Percentiles rank a stretch among this genome's conserved stretches.
Conservation (phyloP, 2,329 filamentous ascomycete genomes). For the Elsinoe ampelina region DNA sequence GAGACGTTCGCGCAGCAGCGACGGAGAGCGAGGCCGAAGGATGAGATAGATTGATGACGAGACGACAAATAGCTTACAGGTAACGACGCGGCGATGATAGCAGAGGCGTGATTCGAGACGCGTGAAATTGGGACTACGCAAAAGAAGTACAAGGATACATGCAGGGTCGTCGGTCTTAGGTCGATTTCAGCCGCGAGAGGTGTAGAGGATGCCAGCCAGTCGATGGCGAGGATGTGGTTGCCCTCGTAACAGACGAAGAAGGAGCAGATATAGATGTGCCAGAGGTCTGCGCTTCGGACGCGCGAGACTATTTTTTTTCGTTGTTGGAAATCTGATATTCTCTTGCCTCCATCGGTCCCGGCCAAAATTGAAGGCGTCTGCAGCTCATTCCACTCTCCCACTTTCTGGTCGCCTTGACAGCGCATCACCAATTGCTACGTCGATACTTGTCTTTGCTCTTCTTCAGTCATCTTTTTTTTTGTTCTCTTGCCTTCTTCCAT, state of each 20-base stretch:
- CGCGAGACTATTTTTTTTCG: not conserved
- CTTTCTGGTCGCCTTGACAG: slow-evolving; percentile 10
- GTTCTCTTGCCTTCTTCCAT: not conserved
- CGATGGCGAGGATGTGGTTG: not conserved
- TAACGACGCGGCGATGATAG: not conserved
- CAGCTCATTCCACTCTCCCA: not conserved
- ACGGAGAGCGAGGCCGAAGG: not conserved
- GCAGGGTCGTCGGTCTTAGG: not conserved
- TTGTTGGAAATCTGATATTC: too few relatives aligned
- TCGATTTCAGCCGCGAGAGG: slow-evolving; percentile 3
- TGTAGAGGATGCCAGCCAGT: not conserved
- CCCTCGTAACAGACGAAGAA: not conserved
- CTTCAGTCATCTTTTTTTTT: not conserved
- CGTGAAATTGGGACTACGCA: not conserved
- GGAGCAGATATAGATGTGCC: not conserved
- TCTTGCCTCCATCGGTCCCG: not conserved
- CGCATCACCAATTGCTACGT: not conserved
- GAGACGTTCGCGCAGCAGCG: not conserved
- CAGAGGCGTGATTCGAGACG: not conserved
- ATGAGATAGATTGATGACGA: slow-evolving; percentile 3
- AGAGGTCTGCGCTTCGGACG: not conserved
- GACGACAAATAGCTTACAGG: not conserved
- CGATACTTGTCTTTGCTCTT: not conserved
- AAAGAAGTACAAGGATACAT: slow-evolving; percentile 3
- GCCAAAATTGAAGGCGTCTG: not conserved